phyloP scores from a whole-genome alignment of 2,329 filamentous ascomycete species.

The Diaporthe helianthi region DNA sequence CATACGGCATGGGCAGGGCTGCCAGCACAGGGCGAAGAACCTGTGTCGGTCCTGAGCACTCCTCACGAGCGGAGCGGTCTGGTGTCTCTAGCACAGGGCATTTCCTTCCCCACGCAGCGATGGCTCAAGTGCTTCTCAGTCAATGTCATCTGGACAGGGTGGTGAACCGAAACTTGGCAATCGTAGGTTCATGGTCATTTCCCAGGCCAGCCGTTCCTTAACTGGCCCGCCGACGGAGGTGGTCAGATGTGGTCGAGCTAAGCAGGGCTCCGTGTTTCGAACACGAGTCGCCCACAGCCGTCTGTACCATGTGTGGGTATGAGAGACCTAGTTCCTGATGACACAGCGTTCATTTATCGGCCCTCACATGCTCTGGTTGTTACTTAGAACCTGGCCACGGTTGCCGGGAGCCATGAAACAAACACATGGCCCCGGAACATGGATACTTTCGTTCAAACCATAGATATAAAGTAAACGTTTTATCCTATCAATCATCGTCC shows the following conservation, averaged over 20 bases:
- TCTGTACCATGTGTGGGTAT: background rate
- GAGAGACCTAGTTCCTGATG: background rate
- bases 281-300: too few species aligned
- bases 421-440: background rate
- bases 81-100: background rate
- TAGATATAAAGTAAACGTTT: background rate
- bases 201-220: too few species aligned
- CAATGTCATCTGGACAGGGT: too few species aligned
- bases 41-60: background rate
- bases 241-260: background rate
- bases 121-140: background rate
- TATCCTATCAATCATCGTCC: slow-evolving; percentile 68
- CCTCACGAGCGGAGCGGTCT: background rate
- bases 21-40: background rate
- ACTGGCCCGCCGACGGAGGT: background rate
- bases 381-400: background rate
- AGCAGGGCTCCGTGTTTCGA: too few species aligned
- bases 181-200: background rate
- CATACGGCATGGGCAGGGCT: background rate
- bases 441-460: background rate
- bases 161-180: background rate
- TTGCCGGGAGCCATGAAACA: background rate
- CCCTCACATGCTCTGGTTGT: background rate
- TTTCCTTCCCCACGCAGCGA: background rate
- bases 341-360: background rate